Percentiles rank a stretch among this genome's conserved stretches.
Evolutionary conservation across 108 stramenopile genomes (phyloP).

Genomic region (Conticribra weissflogii): DNA sequence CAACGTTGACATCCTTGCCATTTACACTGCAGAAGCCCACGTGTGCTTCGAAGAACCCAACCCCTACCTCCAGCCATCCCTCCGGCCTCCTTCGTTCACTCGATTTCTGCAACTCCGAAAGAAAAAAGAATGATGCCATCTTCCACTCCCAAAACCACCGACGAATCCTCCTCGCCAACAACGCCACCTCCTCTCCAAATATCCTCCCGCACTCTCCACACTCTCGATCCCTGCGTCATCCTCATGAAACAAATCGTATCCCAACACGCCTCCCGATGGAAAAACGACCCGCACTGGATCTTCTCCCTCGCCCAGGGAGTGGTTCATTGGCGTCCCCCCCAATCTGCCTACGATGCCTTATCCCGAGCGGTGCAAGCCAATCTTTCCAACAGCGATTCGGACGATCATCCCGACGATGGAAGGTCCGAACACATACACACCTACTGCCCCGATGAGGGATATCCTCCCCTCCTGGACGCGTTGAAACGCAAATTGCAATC

Average conservation of each 20-base stretch:
- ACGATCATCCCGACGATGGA: conserved; percentile 11
- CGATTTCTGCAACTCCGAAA: too few species aligned
- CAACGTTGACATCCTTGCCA: too few species aligned
- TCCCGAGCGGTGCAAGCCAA: conserved; percentile 24
- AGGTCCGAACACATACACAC: conserved; percentile 58
- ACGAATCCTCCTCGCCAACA: too few species aligned
- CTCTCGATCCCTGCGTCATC: conserved; percentile 87
- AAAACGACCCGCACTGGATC: conserved; percentile 64
- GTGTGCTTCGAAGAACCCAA: too few species aligned
- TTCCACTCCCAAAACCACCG: too few species aligned
- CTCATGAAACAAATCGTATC: conserved; percentile 77
- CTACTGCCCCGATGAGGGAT: conserved; percentile 85
- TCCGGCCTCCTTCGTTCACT: too few species aligned
- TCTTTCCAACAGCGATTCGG: background rate
- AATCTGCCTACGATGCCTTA: conserved; percentile 43
- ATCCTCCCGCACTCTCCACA: conserved; percentile 47
- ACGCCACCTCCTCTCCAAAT: background rate
- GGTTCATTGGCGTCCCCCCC: conserved; percentile 83
- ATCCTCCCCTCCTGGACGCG: conserved; percentile 59
- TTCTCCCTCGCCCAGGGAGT: conserved; percentile 87
- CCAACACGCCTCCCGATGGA: conserved; percentile 64
- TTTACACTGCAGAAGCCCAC: too few species aligned
- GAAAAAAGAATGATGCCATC: too few species aligned
- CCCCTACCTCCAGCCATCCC: too few species aligned
- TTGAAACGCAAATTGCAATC: conserved; percentile 55